Conservation (phyloP, 1,284 basidiomycete species). For the Sanguinoderma infundibulare region DNA sequence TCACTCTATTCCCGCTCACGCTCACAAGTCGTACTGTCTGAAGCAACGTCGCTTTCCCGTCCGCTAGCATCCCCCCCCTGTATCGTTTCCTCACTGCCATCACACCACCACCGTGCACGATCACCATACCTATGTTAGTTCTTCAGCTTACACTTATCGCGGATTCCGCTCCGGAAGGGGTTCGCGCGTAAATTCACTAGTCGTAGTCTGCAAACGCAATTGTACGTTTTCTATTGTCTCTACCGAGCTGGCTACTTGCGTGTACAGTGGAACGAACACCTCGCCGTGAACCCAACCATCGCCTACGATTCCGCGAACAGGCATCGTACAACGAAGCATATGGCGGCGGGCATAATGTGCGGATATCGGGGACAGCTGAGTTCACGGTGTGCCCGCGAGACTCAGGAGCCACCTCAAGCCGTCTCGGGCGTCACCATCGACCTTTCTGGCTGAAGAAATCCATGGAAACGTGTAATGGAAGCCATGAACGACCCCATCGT, state of each 20-base stretch:
- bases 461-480: slow-evolving; percentile 12
- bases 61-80: slow-evolving; percentile 21
- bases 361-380: no score
- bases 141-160: slow-evolving; percentile 17
- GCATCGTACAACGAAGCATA: no score
- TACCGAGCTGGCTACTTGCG: no score
- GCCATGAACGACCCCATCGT: slow-evolving; percentile 14
- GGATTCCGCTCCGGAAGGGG: no score
- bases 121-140: slow-evolving; percentile 17
- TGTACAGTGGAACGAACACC: no score
- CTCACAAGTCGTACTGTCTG: slow-evolving; percentile 12
- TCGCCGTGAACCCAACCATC: no score
- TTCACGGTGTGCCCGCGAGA: neutral
- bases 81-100: slow-evolving; percentile 19
- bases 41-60: slow-evolving; percentile 18
- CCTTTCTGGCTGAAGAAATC: neutral
- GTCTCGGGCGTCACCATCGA: neutral
- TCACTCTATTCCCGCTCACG: no score
- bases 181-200: no score
- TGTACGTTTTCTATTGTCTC: no score
- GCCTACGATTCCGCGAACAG: no score
- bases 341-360: no score
- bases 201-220: no score
- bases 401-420: slow-evolving; percentile 15
- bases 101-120: slow-evolving; percentile 9